A percentile compares a stretch with the other conserved stretches of the same genome.
These are phyloP conservation scores for Ceratocystis diversiconidia DNA, from an alignment of 2,329 filamentous ascomycete genomes.

Conservation along the genomic window DNA sequence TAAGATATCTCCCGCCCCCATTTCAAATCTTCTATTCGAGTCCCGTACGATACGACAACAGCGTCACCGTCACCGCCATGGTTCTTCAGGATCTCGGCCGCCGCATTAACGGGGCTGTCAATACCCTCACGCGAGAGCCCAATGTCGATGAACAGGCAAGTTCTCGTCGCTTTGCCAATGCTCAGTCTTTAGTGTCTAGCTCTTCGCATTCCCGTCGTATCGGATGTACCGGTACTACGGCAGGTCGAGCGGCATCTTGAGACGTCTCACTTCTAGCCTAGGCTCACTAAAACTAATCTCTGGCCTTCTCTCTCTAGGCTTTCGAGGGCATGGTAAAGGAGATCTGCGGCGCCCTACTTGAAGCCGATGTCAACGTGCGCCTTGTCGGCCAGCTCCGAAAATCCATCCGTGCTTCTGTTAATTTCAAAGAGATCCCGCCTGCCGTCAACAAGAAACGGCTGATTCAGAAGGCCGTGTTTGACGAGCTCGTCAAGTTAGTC, in stretches of 20 bases:
- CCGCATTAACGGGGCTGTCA: constrained; percentile 94
- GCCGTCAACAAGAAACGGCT: constrained; percentile 96
- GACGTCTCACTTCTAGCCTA: not conserved
- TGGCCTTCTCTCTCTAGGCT: constrained; percentile 38
- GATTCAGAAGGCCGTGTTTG: constrained; percentile 95
- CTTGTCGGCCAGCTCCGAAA: constrained; percentile 84
- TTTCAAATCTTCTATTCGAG: too few relatives aligned
- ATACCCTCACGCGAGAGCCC: constrained; percentile 76
- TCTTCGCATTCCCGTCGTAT: not conserved
- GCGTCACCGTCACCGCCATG: constrained; percentile 39
- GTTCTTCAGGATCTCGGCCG: constrained; percentile 97
- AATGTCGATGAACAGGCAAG: constrained; percentile 90
- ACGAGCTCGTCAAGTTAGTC: constrained; percentile 88
- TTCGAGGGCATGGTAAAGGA: constrained; percentile 98
- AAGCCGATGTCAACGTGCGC: constrained; percentile 93
- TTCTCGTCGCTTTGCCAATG: not conserved
- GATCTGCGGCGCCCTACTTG: constrained; percentile 86
- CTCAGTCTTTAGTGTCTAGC: not conserved
- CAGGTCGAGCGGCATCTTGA: not conserved
- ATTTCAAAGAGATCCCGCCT: constrained; percentile 83
- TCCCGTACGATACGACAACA: too few relatives aligned
- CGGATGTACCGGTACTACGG: not conserved
- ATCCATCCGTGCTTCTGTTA: constrained; percentile 79
- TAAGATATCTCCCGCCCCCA: not conserved
- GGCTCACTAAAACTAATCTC: constrained; percentile 12